These are phyloP conservation scores for Candida parachauliodes DNA, from an alignment of 805 yeast genomes.

Conservation along the genomic window DNA sequence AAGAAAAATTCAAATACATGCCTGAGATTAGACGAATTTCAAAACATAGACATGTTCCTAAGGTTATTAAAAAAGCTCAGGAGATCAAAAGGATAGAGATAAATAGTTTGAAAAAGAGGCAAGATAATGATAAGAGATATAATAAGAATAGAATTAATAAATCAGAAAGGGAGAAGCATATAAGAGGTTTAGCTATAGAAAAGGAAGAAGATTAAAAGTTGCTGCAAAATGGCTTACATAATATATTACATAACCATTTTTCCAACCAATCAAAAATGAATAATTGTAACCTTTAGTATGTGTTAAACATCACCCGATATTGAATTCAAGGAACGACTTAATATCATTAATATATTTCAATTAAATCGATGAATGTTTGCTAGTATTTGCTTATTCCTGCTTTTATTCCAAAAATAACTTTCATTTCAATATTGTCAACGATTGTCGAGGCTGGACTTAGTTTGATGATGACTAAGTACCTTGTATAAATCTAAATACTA, in stretches of 20 bases:
- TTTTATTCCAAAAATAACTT: no score
- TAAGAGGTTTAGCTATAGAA: slow-evolving; percentile 74
- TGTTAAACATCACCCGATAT: no score
- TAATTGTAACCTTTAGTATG: no score
- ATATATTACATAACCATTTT: background rate
- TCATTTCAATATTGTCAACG: no score
- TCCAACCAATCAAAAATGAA: slow-evolving; percentile 3
- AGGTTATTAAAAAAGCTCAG: slow-evolving; percentile 79
- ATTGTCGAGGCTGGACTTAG: no score
- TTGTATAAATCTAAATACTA: no score
- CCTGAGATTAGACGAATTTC: slow-evolving; percentile 90
- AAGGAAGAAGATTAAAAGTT: slow-evolving; percentile 19
- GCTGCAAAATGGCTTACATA: background rate
- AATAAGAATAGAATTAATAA: slow-evolving; percentile 58
- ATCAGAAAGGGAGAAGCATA: slow-evolving; percentile 82
- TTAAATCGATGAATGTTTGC: no score
- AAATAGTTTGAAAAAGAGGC: slow-evolving; percentile 71
- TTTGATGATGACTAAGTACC: no score
- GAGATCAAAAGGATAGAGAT: slow-evolving; percentile 79
- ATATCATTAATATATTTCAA: no score
- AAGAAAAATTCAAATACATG: slow-evolving; percentile 91
- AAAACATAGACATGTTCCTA: slow-evolving; percentile 90
- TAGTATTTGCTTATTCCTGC: no score
- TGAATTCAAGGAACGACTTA: no score
- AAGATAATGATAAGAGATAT: slow-evolving; percentile 77